Percentiles rank a stretch among this genome's conserved stretches.
phyloP scores from a whole-genome alignment of 768 basidiomycete genomes.

The Leccinum pellstonianum region DNA sequence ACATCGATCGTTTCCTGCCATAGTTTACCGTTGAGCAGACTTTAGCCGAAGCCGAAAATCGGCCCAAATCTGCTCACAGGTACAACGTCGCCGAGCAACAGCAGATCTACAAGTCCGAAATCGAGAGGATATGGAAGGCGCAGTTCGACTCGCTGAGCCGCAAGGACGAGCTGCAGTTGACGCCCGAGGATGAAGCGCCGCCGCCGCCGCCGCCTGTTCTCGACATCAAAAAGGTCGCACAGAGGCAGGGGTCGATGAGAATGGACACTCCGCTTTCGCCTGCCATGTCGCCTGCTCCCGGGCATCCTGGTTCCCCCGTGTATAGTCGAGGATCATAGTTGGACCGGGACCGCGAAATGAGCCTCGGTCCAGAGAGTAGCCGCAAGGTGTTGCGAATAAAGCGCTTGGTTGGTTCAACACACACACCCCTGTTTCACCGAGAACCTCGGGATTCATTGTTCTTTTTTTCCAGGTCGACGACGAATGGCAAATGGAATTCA shows the following conservation, averaged over 20 bases:
- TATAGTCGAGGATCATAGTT: slow-evolving; percentile 75
- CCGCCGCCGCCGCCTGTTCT: slow-evolving; percentile 13
- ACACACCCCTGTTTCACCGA: not conserved
- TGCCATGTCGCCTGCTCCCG: slow-evolving; percentile 36
- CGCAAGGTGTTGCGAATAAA: slow-evolving; percentile 81
- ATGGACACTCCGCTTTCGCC: slow-evolving; percentile 39
- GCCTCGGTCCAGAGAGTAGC: slow-evolving; percentile 68
- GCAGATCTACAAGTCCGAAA: slow-evolving; percentile 93
- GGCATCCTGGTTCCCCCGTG: slow-evolving; percentile 56
- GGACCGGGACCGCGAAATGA: slow-evolving; percentile 65
- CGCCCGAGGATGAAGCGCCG: slow-evolving; percentile 58
- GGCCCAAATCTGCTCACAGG: slow-evolving; percentile 82
- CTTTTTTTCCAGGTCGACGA: slow-evolving; percentile 62
- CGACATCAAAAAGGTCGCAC: slow-evolving; percentile 29
- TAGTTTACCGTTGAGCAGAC: slow-evolving; percentile 3
- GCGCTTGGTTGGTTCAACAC: slow-evolving; percentile 59
- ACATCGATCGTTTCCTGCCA: slow-evolving; percentile 8
- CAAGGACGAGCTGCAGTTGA: slow-evolving; percentile 78
- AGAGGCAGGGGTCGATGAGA: slow-evolving; percentile 35
- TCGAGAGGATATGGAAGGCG: slow-evolving; percentile 96
- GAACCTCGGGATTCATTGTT: slow-evolving; percentile 4
- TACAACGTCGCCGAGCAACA: slow-evolving; percentile 98
- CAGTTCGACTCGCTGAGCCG: slow-evolving; percentile 86
- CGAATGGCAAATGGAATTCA: slow-evolving; percentile 84
- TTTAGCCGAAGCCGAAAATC: slow-evolving; percentile 80